Conservation (phyloP, 345 rosid genomes). For the Dovyalis caffra region DNA sequence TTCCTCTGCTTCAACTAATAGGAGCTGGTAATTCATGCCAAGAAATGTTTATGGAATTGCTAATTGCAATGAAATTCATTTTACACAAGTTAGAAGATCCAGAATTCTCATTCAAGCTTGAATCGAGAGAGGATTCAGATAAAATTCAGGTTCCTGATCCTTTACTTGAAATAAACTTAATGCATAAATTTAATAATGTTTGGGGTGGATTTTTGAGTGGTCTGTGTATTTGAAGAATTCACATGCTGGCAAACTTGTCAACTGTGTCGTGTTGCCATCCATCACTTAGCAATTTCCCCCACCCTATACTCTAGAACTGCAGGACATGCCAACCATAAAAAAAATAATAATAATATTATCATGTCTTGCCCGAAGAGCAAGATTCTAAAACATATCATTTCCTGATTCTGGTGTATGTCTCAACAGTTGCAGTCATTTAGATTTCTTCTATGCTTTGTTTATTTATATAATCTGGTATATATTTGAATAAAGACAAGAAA, state of each 20-base stretch:
- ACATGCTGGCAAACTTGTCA: no score
- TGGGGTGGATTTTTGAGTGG: background rate
- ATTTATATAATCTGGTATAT: background rate
- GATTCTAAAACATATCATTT: no score
- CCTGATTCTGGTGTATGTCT: no score
- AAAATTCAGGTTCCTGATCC: constrained; percentile 60
- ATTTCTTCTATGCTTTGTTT: constrained; percentile 1
- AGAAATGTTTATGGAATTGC: constrained; percentile 43
- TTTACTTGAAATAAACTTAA: constrained; percentile 3
- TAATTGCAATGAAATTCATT: constrained; percentile 56
- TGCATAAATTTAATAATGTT: background rate
- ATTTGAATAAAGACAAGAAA: background rate
- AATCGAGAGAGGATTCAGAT: constrained; percentile 53
- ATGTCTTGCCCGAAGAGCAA: no score
- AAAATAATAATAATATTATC: no score
- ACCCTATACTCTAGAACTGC: background rate
- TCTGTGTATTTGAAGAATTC: constrained; percentile 3
- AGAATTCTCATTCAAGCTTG: constrained; percentile 61
- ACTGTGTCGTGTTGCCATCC: no score
- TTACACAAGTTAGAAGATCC: constrained; percentile 75
- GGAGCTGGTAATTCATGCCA: constrained; percentile 32
- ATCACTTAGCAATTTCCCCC: background rate
- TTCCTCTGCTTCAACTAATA: constrained; percentile 51
- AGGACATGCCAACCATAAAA: background rate
- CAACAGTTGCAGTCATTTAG: background rate